These are phyloP conservation scores for Fusarium nematophilum DNA, from an alignment of 2,329 filamentous ascomycete genomes.

Conservation along the genomic window DNA sequence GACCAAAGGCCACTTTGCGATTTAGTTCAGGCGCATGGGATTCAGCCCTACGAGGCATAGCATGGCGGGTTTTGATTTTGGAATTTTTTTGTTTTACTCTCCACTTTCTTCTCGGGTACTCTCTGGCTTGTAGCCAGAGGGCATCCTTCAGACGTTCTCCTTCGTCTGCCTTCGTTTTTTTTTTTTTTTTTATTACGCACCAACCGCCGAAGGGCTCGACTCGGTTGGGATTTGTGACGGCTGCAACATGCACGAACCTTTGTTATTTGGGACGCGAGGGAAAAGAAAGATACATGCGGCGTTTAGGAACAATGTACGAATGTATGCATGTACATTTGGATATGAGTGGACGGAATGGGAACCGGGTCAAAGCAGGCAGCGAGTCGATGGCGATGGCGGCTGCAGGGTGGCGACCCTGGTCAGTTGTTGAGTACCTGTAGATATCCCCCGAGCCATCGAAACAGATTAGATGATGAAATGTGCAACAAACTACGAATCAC, in stretches of 20 bases:
- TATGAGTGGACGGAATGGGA: conserved; percentile 16
- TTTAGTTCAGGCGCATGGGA: conserved; percentile 39
- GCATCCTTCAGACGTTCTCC: conserved; percentile 22
- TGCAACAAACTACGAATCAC: conserved; percentile 25
- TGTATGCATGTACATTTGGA: conserved; percentile 26
- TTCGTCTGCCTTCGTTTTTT: conserved; percentile 35
- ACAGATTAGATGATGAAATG: conserved; percentile 35
- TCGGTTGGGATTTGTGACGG: conserved; percentile 39
- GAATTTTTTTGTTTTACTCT: conserved; percentile 34
- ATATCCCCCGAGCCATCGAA: conserved; percentile 39
- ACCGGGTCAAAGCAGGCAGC: conserved; percentile 27
- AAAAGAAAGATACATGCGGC: conserved; percentile 40
- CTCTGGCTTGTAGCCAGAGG: conserved; percentile 11
- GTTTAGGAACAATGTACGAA: conserved; percentile 38
- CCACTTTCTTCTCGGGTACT: conserved; percentile 32
- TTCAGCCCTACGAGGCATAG: conserved; percentile 32
- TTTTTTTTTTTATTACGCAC: conserved; percentile 21
- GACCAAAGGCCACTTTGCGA: conserved; percentile 31
- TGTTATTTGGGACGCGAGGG: conserved; percentile 39
- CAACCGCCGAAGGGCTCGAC: conserved; percentile 44
- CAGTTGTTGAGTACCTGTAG: conserved; percentile 37
- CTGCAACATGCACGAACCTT: conserved; percentile 40
- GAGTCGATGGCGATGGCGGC: conserved; percentile 34
- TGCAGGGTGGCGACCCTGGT: conserved; percentile 23
- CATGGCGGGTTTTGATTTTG: conserved; percentile 42